Percentiles rank a stretch among this genome's conserved stretches.
phyloP scores from a whole-genome alignment of 768 basidiomycete genomes.

The Fistulinella prunicolor region DNA sequence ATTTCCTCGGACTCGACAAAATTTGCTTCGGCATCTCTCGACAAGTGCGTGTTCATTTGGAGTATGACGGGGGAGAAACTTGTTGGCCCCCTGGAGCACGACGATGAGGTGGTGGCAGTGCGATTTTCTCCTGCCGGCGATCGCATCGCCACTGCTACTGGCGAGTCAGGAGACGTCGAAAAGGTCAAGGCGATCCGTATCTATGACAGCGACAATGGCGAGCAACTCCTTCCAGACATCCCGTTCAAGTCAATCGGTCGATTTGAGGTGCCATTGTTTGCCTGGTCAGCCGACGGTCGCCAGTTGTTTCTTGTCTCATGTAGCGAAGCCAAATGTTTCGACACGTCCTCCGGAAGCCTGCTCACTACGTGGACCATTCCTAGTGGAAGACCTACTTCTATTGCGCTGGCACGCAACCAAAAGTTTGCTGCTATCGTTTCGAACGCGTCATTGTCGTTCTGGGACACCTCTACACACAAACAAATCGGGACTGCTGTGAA shows the following conservation, averaged over 20 bases:
- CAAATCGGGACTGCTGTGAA: neutral
- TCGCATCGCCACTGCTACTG: conserved; percentile 4
- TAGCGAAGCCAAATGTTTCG: neutral
- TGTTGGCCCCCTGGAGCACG: neutral
- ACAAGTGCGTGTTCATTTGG: neutral
- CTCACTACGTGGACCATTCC: neutral
- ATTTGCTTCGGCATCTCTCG: neutral
- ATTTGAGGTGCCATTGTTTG: neutral
- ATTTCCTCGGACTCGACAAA: neutral
- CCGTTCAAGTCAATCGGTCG: neutral
- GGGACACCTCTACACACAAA: neutral
- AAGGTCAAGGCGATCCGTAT: conserved; percentile 10
- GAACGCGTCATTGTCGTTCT: neutral
- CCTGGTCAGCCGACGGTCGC: conserved; percentile 6
- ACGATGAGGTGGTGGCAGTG: neutral
- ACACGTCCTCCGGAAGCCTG: neutral
- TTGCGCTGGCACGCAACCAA: neutral
- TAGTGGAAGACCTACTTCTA: neutral
- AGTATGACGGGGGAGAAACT: neutral
- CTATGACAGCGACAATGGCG: conserved; percentile 1
- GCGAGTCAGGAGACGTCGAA: no score
- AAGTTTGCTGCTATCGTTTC: neutral
- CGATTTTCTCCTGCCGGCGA: conserved; percentile 4
- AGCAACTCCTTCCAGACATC: neutral
- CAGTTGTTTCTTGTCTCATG: neutral